Percentiles rank a stretch among this genome's conserved stretches.
phyloP scores from a whole-genome alignment of 768 basidiomycete genomes.

The Sporobolomyces pararoseus region DNA sequence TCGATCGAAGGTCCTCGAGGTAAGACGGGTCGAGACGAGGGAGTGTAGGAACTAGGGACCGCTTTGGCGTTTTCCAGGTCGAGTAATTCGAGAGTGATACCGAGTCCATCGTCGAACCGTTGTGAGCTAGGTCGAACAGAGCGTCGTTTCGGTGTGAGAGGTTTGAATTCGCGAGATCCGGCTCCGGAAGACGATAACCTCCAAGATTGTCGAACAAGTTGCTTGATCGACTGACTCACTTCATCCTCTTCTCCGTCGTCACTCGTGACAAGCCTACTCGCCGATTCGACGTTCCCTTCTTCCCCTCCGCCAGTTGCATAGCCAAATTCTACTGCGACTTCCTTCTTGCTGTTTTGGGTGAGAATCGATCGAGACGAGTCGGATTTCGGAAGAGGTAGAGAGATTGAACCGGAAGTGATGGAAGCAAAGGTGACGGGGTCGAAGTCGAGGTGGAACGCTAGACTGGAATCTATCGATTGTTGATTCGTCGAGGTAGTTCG shows the following conservation, averaged over 20 bases:
- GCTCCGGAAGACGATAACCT: not conserved
- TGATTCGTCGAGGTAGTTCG: not conserved
- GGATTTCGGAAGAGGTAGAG: not conserved
- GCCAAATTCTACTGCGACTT: not conserved
- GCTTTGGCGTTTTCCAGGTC: not conserved
- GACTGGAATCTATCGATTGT: not conserved
- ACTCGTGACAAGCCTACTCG: not conserved
- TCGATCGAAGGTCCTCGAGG: not conserved
- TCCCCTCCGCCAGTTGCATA: not conserved
- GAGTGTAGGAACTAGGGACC: slow-evolving; percentile 11
- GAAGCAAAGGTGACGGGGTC: slow-evolving; percentile 2
- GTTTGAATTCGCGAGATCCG: slow-evolving; percentile 26
- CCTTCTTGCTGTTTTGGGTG: not conserved
- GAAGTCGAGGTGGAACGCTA: slow-evolving; percentile 18
- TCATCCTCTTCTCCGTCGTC: not conserved
- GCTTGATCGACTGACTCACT: not conserved
- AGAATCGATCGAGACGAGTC: not conserved
- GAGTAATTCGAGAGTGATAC: slow-evolving; percentile 11
- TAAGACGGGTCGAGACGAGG: not conserved
- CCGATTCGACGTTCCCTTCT: not conserved
- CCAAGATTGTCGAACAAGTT: slow-evolving; percentile 23
- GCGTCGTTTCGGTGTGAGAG: slow-evolving; percentile 4
- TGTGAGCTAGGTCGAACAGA: not conserved
- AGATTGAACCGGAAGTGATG: slow-evolving; percentile 4
- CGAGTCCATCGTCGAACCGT: slow-evolving; percentile 21